Conservation (phyloP, 306 rosid species). For the Cyamopsis tetragonoloba region DNA sequence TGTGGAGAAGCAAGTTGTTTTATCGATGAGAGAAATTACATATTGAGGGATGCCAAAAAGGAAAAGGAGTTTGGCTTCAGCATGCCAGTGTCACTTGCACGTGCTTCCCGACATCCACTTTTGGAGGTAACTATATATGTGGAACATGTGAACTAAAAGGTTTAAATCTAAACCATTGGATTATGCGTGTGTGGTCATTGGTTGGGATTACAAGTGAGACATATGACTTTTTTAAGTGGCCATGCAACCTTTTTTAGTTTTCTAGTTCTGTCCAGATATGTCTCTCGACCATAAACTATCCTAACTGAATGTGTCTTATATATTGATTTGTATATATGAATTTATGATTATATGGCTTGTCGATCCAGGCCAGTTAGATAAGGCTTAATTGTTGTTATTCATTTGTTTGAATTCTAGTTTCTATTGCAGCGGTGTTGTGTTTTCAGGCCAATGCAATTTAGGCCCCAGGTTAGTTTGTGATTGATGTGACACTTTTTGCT, state of each 20-base stretch:
- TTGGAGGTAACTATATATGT: slow-evolving; percentile 47
- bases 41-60: slow-evolving; percentile 76
- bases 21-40: slow-evolving; percentile 75
- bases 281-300: not conserved
- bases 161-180: not conserved
- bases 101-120: slow-evolving; percentile 67
- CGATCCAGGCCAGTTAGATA: not conserved
- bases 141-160: not conserved
- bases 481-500: too few species aligned
- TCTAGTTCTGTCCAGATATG: not conserved
- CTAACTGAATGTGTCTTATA: not conserved
- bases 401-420: not conserved
- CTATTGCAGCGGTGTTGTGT: not conserved
- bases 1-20: slow-evolving; percentile 93
- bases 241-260: not conserved
- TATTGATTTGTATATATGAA: not conserved
- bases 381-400: not conserved
- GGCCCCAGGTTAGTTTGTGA: not conserved
- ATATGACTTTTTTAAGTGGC: not conserved
- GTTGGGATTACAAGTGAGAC: not conserved
- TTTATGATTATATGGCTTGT: too few species aligned
- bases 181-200: not conserved
- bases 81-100: slow-evolving; percentile 76
- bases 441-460: not conserved
- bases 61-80: slow-evolving; percentile 90